These are phyloP conservation scores for Psilocybe tampanensis DNA, from an alignment of 768 basidiomycete species.

Conservation along the genomic window DNA sequence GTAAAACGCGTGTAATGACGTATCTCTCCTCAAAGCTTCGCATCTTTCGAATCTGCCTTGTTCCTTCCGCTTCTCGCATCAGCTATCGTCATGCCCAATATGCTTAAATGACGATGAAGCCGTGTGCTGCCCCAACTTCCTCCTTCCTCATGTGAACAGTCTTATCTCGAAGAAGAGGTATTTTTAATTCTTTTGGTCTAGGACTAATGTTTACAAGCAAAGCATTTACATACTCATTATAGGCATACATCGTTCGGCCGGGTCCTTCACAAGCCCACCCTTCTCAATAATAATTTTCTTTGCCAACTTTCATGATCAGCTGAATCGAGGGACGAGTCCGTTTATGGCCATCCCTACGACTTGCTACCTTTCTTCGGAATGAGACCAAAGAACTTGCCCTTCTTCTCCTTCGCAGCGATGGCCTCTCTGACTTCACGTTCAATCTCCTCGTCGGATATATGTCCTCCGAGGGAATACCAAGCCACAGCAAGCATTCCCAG, in stretches of 20 bases:
- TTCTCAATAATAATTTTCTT: not conserved
- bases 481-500: constrained; percentile 80
- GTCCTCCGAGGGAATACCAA: constrained; percentile 86
- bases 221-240: not conserved
- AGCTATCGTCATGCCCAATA: too few species aligned
- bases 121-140: too few species aligned
- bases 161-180: too few species aligned
- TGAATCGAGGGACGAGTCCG: too few species aligned
- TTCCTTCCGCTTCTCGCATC: too few species aligned
- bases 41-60: too few species aligned
- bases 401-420: constrained; percentile 58
- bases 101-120: too few species aligned
- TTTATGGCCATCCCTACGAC: not conserved
- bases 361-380: constrained; percentile 9
- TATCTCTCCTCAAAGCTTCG: too few species aligned
- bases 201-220: not conserved
- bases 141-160: too few species aligned
- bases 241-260: not conserved
- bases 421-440: constrained; percentile 66
- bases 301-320: not conserved
- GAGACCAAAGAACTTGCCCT: constrained; percentile 45
- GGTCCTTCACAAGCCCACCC: too few species aligned
- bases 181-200: not conserved
- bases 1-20: too few species aligned
- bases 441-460: constrained; percentile 77